phyloP scores from a whole-genome alignment of 108 stramenopile species.

The Aureococcus anophagefferens region DNA sequence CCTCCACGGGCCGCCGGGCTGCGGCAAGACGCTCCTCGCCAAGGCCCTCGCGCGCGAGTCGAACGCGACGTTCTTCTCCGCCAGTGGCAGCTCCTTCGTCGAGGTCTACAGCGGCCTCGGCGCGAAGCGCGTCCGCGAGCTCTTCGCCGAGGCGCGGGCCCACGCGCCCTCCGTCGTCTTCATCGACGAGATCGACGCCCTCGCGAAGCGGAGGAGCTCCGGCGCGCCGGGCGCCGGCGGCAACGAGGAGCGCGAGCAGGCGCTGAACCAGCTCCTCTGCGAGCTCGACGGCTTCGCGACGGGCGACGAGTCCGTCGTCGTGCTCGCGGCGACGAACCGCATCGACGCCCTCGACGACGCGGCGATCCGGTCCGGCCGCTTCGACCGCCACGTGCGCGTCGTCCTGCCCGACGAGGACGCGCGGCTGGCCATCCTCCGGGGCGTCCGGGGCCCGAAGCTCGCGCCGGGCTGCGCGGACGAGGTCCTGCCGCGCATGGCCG shows the following conservation, averaged over 20 bases:
- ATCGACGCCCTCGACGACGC: too few species aligned
- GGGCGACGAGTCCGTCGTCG: too few species aligned
- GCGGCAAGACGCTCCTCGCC: conserved; percentile 48
- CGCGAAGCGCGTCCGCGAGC: conserved; percentile 49
- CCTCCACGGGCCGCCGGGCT: too few species aligned
- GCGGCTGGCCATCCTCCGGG: conserved; percentile 77
- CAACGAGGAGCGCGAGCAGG: conserved; percentile 86
- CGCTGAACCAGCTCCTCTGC: conserved; percentile 70
- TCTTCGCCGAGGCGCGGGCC: conserved; percentile 21
- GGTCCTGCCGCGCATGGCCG: conserved; percentile 66
- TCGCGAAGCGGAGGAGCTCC: conserved; percentile 35
- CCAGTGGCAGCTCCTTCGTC: conserved; percentile 46
- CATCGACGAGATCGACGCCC: conserved; percentile 92
- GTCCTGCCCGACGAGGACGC: conserved; percentile 88
- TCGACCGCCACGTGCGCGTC: too few species aligned
- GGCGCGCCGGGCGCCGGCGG: conserved; percentile 66
- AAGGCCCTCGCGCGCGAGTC: conserved; percentile 44
- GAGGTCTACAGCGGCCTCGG: conserved; percentile 90
- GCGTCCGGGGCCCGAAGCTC: conserved; percentile 76
- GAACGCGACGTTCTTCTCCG: conserved; percentile 40
- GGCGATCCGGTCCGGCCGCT: too few species aligned
- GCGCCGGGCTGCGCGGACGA: conserved; percentile 87
- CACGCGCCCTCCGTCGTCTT: conserved; percentile 84
- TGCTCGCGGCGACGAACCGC: too few species aligned
- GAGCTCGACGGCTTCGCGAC: conserved; percentile 95